phyloP scores from a whole-genome alignment of 164 flowering plant species.

The Umbilicus rupestris region DNA sequence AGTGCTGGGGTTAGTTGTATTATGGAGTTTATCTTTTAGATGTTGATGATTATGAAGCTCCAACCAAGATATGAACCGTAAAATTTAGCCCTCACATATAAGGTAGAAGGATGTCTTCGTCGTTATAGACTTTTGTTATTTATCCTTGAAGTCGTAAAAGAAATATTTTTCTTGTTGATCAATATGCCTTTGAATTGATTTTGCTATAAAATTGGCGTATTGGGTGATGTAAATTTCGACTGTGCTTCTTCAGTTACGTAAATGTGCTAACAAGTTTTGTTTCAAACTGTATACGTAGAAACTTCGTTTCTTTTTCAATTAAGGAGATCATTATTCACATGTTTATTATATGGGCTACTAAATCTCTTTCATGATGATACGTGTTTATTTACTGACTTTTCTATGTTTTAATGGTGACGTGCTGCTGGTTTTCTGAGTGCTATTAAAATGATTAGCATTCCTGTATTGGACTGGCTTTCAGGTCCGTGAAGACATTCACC shows the following conservation, averaged over 20 bases:
- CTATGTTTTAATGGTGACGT: neutral
- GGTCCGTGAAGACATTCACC: constrained; percentile 90
- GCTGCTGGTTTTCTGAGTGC: neutral
- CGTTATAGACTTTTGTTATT: no score
- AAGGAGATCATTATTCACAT: neutral
- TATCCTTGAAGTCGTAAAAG: neutral
- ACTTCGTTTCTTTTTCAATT: neutral
- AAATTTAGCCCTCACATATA: neutral
- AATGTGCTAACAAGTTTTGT: neutral
- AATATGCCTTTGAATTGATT: neutral
- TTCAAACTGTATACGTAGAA: neutral
- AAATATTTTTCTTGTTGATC: neutral
- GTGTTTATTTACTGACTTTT: neutral
- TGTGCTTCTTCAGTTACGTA: neutral
- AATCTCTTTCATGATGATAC: neutral
- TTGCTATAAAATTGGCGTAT: neutral
- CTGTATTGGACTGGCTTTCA: constrained; percentile 23
- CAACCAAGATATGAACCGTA: neutral
- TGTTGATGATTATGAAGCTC: neutral
- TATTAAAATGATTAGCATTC: neutral
- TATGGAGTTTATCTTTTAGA: no score
- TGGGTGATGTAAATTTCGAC: neutral
- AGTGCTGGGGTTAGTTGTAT: no score
- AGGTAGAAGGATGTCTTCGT: neutral
- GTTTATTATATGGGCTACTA: neutral